Conservation (phyloP, 768 basidiomycete genomes). For the Boletus pseudo-olivaceus region DNA sequence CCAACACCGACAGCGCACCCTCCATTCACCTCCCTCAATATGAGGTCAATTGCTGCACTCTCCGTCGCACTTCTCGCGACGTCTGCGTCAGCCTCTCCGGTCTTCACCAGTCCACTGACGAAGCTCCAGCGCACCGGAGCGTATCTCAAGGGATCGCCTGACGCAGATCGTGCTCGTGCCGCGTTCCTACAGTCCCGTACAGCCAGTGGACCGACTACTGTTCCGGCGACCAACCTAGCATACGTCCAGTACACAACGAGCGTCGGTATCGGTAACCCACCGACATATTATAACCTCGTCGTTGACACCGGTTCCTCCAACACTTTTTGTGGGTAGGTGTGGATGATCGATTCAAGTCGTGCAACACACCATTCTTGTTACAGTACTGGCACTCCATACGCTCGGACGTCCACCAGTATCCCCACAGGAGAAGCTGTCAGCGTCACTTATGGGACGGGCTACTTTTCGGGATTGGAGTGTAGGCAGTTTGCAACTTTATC, state of each 20-base stretch:
- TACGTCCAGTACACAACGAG: conserved; percentile 18
- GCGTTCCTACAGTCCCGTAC: conserved; percentile 3
- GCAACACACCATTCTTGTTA: not conserved
- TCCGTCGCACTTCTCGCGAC: conserved; percentile 5
- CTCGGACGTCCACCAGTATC: conserved; percentile 21
- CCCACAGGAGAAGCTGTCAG: conserved; percentile 22
- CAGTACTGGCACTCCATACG: conserved; percentile 22
- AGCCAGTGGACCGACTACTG: conserved; percentile 6
- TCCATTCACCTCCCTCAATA: not conserved
- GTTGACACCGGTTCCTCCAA: conserved; percentile 34
- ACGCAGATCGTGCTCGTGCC: conserved; percentile 18
- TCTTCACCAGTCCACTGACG: conserved; percentile 7
- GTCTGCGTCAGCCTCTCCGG: conserved; percentile 3
- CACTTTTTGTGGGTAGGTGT: conserved; percentile 24
- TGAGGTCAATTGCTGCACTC: conserved; percentile 12
- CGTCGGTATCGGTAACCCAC: conserved; percentile 26
- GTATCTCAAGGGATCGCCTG: conserved; percentile 16
- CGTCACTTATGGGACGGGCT: conserved; percentile 7
- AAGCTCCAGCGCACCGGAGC: conserved; percentile 11
- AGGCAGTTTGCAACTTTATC: not conserved
- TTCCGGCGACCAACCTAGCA: conserved; percentile 12
- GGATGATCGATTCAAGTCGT: not conserved
- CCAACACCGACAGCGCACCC: not conserved
- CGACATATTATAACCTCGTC: conserved; percentile 27
- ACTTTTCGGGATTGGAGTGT: conserved; percentile 36